Evolutionary conservation across 2,329 filamentous ascomycete species (phyloP), one percentile per base, ranked within the genome.

Genomic region (Ceratocystis destructans): DNA sequence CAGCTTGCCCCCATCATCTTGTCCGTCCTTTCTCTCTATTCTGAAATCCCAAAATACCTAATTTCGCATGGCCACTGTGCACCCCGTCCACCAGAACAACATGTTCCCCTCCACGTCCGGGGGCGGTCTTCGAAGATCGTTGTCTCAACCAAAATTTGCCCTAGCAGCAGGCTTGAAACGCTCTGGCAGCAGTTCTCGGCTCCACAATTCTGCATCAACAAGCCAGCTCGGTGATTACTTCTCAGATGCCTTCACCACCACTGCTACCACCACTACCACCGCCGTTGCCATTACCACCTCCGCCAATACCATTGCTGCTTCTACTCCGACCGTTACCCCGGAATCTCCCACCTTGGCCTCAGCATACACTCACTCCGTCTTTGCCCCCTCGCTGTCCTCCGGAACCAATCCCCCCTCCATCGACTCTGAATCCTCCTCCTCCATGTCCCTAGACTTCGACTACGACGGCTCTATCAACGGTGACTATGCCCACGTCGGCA

Each of bases 381-480:
- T 50, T 50, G 22, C 61, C 22, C 20, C 25, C 22, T 12, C 44
- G 8, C 61, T 28, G 12, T n/a, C 44, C 28, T 59, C 53, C 10
- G 37, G 17, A 44, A 63, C 25, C 65, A 67, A 67, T 28, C 61
- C 66, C 31, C 63, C 66, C 33, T 67, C 66, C 15, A 44, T 67
- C 31, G 78, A 77, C 61, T 81, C 81, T 15, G 77, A 76, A 61
- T 74, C 76, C 10, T 84, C 82, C 3, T 84, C 83, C 2, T 75
- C 77, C 70, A 75, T 86, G 65, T 87, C 85, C 12, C 75, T 87
- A 65, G 80, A 82, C 65, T 82, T 80, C 61, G 81, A 82, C 67
- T 81, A 78, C 71, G 82, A 84, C 63, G 79, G 80, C 57, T 68
- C 71, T 12, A 44, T 61, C 44, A 73, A 74, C 63, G 65, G 73